Percentiles rank a stretch among this genome's conserved stretches.
Conservation (phyloP, 225 moss, liverwort and hornwort genomes). For the Physcomitrium patens region DNA sequence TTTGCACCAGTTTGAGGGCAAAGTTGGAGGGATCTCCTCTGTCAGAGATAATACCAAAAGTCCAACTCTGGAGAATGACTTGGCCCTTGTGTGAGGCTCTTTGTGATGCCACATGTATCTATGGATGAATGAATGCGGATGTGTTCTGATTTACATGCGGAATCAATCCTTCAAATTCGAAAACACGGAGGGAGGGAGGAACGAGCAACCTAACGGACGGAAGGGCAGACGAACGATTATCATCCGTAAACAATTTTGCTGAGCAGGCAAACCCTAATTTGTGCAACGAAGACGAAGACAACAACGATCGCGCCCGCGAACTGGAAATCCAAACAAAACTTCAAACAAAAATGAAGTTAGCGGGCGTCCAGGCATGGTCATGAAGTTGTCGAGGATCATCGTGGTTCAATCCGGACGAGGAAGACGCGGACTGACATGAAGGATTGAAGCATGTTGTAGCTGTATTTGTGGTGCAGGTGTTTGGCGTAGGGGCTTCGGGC, state of each 20-base stretch:
- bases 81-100: too few relatives aligned
- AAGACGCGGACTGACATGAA: not conserved
- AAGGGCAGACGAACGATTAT: not conserved
- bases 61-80: too few relatives aligned
- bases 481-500: not conserved
- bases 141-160: too few relatives aligned
- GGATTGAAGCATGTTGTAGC: not conserved
- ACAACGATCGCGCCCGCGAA: not conserved
- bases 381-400: too few relatives aligned
- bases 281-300: not conserved
- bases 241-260: conserved; percentile 18
- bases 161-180: too few relatives aligned
- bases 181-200: too few relatives aligned
- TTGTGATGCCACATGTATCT: too few relatives aligned
- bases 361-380: conserved; percentile 2
- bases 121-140: too few relatives aligned
- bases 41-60: too few relatives aligned
- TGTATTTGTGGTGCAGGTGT: not conserved
- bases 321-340: not conserved
- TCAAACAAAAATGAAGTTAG: not conserved
- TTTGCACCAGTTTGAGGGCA: too few relatives aligned
- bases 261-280: conserved; percentile 36
- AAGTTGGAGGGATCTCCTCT: too few relatives aligned
- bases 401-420: conserved; percentile 5
- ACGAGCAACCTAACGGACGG: too few relatives aligned